Conservation (phyloP, 306 rosid genomes). For the Pachyrhizus erosus region DNA sequence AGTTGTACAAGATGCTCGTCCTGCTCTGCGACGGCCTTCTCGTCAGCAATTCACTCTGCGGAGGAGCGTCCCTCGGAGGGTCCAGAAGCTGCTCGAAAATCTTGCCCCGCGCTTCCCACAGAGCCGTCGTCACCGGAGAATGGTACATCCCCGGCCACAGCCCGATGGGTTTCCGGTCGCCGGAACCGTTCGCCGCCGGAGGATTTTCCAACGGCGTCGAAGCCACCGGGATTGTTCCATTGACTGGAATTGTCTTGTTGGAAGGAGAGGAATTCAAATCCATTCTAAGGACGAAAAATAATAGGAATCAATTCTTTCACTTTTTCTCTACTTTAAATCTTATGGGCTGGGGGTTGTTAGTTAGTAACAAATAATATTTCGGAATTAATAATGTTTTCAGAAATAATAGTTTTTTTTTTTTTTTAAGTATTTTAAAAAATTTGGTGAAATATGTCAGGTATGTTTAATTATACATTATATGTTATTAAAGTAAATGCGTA, state of each 20-base stretch:
- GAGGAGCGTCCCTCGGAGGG: constrained; percentile 87
- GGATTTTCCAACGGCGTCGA: constrained; percentile 49
- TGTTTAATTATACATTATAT: no score
- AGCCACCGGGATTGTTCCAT: constrained; percentile 69
- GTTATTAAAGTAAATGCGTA: no score
- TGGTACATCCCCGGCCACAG: constrained; percentile 98
- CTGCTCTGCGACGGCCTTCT: constrained; percentile 87
- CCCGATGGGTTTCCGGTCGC: constrained; percentile 64
- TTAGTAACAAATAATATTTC: no score
- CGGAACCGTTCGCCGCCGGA: constrained; percentile 27
- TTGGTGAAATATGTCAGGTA: no score
- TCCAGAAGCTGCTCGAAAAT: constrained; percentile 80
- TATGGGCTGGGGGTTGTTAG: no score
- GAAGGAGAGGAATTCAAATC: constrained; percentile 60
- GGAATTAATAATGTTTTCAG: no score
- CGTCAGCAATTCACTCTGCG: constrained; percentile 81
- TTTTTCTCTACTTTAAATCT: no score
- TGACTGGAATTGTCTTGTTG: constrained; percentile 61
- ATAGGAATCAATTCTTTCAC: no score
- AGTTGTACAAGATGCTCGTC: constrained; percentile 71
- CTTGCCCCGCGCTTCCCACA: constrained; percentile 81
- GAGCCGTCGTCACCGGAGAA: constrained; percentile 90
- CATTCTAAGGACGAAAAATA: no score
- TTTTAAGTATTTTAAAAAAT: no score
- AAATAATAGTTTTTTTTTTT: no score